phyloP scores from a whole-genome alignment of 108 stramenopile genomes.

The Skeletonema tropicum region DNA sequence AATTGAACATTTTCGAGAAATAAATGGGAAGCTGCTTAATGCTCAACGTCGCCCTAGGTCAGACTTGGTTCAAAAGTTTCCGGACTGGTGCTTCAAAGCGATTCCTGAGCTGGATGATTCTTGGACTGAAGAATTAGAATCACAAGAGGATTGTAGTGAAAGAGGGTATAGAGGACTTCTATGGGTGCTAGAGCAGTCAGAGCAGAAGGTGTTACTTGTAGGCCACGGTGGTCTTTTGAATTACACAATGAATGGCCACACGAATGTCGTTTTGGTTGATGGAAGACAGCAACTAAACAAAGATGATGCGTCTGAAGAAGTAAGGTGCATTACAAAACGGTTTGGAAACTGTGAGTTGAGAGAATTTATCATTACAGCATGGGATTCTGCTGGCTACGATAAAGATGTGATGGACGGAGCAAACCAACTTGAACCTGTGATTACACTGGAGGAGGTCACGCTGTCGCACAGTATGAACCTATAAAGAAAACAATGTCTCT shows the following conservation, averaged over 20 bases:
- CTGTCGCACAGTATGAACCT: not conserved
- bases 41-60: constrained; percentile 58
- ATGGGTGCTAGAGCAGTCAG: constrained; percentile 59
- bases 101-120: constrained; percentile 50
- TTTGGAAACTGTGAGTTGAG: constrained; percentile 88
- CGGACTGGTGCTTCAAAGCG: constrained; percentile 64
- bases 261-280: constrained; percentile 58
- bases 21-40: constrained; percentile 80
- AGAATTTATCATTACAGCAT: constrained; percentile 52
- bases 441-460: constrained; percentile 38
- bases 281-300: constrained; percentile 19
- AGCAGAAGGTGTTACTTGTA: constrained; percentile 61
- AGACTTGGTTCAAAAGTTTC: constrained; percentile 59
- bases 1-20: constrained; percentile 76
- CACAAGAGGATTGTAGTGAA: constrained; percentile 58
- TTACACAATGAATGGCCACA: constrained; percentile 64
- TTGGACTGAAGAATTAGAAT: constrained; percentile 75
- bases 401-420: constrained; percentile 1
- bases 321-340: constrained; percentile 49
- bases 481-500: not conserved
- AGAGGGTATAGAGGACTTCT: constrained; percentile 69
- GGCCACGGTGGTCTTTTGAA: constrained; percentile 76
- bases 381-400: constrained; percentile 3
- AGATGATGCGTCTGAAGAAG: not conserved
- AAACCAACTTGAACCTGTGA: constrained; percentile 15